Percentiles rank a stretch among this genome's conserved stretches.
Conservation (phyloP, 2,329 filamentous ascomycete species). For the Pseudocercospora macadamiae region DNA sequence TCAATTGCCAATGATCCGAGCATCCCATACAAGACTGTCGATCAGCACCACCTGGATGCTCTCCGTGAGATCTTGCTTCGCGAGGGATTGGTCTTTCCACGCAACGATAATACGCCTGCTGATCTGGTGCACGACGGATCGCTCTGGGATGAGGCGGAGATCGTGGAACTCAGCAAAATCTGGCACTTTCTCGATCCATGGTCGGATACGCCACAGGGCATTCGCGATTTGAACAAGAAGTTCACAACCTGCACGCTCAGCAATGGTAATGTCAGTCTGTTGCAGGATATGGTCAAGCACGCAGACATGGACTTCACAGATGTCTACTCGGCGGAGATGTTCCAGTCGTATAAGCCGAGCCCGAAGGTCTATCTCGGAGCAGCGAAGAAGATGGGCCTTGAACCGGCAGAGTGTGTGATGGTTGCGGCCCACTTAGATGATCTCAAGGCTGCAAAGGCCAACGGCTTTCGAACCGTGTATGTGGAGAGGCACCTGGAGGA, state of each 20-base stretch:
- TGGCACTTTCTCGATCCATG: slow-evolving; percentile 77
- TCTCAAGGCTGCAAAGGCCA: slow-evolving; percentile 65
- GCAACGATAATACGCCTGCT: slow-evolving; percentile 1
- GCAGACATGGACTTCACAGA: slow-evolving; percentile 64
- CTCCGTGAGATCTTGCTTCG: slow-evolving; percentile 61
- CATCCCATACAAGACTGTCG: slow-evolving; percentile 67
- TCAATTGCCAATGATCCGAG: slow-evolving; percentile 50
- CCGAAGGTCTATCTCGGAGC: slow-evolving; percentile 70
- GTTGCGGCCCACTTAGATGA: slow-evolving; percentile 76
- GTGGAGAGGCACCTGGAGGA: slow-evolving; percentile 72
- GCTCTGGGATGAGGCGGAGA: slow-evolving; percentile 56
- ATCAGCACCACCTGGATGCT: slow-evolving; percentile 69
- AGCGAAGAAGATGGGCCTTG: slow-evolving; percentile 58
- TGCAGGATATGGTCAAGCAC: slow-evolving; percentile 64
- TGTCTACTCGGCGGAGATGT: slow-evolving; percentile 70
- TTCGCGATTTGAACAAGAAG: slow-evolving; percentile 51
- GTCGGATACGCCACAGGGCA: slow-evolving; percentile 63
- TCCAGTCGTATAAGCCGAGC: slow-evolving; percentile 74
- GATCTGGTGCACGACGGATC: slow-evolving; percentile 37
- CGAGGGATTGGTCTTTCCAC: slow-evolving; percentile 41
- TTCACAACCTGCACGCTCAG: slow-evolving; percentile 69
- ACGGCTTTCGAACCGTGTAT: slow-evolving; percentile 72
- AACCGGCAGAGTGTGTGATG: slow-evolving; percentile 68
- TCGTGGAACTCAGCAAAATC: slow-evolving; percentile 54
- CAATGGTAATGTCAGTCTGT: slow-evolving; percentile 71